Conservation (phyloP, 208 protist genomes). For the Leishmania turanica region DNA sequence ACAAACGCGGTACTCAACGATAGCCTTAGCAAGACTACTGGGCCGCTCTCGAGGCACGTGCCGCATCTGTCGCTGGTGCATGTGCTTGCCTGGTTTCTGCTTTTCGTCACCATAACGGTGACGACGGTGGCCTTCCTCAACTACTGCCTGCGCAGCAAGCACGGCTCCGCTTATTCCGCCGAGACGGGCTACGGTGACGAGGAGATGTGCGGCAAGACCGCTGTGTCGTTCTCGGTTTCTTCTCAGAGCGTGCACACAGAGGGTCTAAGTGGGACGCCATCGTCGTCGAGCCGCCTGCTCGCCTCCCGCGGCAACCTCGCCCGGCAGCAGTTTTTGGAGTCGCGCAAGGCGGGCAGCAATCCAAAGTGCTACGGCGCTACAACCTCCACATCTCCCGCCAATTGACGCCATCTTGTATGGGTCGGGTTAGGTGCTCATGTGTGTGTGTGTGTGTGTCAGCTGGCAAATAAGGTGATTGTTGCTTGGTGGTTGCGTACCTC, state of each 20-base stretch:
- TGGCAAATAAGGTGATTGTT: background rate
- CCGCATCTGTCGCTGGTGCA: slow-evolving; percentile 29
- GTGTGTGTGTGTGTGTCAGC: background rate
- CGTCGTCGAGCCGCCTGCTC: slow-evolving; percentile 27
- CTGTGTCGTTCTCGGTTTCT: slow-evolving; percentile 3
- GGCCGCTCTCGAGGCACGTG: slow-evolving; percentile 24
- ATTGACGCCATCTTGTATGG: slow-evolving; percentile 3
- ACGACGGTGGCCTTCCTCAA: slow-evolving; percentile 47
- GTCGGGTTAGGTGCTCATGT: background rate
- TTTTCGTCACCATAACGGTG: slow-evolving; percentile 45
- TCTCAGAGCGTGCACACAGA: slow-evolving; percentile 5
- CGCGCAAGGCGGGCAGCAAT: slow-evolving; percentile 31
- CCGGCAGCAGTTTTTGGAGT: slow-evolving; percentile 70
- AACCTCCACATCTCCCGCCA: background rate
- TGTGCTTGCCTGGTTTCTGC: slow-evolving; percentile 38
- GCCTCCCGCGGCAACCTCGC: slow-evolving; percentile 56
- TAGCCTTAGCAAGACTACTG: slow-evolving; percentile 13
- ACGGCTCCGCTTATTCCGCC: slow-evolving; percentile 16
- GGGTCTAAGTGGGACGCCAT: slow-evolving; percentile 6
- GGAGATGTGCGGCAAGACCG: slow-evolving; percentile 28
- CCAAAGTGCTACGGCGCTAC: slow-evolving; percentile 27
- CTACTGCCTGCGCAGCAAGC: slow-evolving; percentile 43
- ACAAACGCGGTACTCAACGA: slow-evolving; percentile 5
- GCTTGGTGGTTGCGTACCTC: background rate
- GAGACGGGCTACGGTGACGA: slow-evolving; percentile 17